A percentile compares a stretch with the other conserved stretches of the same genome.
phyloP scores from a whole-genome alignment of 257 asterid species.

The Solanum chiquidenum region DNA sequence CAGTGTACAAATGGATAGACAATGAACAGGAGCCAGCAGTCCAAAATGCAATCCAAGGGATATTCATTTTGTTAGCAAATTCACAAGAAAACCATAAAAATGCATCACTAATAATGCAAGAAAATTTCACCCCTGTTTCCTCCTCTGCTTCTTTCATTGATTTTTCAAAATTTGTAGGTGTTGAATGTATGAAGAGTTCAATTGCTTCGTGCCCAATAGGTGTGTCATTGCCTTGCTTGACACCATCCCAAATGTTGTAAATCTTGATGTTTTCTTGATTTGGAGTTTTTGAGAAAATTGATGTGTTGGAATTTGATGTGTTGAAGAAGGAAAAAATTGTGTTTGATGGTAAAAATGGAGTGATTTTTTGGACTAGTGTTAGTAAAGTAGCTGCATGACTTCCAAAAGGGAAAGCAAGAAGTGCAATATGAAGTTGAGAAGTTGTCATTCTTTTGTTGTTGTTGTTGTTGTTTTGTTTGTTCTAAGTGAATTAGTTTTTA shows the following conservation, averaged over 20 bases:
- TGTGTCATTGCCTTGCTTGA: constrained; percentile 13
- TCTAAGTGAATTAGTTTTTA: not conserved
- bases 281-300: not conserved
- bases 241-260: constrained; percentile 47
- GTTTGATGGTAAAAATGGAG: constrained; percentile 26
- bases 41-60: constrained; percentile 72
- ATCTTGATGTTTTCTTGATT: constrained; percentile 14
- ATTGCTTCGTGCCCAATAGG: constrained; percentile 39
- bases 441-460: not conserved
- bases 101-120: constrained; percentile 51
- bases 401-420: constrained; percentile 75
- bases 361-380: constrained; percentile 32
- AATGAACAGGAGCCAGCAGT: constrained; percentile 47
- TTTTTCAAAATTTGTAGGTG: constrained; percentile 41
- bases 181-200: constrained; percentile 31
- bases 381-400: constrained; percentile 60
- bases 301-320: constrained; percentile 23
- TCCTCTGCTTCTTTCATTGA: constrained; percentile 30
- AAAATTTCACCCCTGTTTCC: constrained; percentile 29
- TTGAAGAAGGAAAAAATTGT: constrained; percentile 47
- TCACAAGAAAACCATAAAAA: constrained; percentile 54
- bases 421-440: constrained; percentile 37
- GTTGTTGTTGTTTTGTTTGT: not conserved
- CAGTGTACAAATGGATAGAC: constrained; percentile 44
- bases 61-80: constrained; percentile 35